These are phyloP conservation scores for Phoenix dactylifera DNA, from an alignment of 176 grass and related monocot genomes.

Conservation along the genomic window DNA sequence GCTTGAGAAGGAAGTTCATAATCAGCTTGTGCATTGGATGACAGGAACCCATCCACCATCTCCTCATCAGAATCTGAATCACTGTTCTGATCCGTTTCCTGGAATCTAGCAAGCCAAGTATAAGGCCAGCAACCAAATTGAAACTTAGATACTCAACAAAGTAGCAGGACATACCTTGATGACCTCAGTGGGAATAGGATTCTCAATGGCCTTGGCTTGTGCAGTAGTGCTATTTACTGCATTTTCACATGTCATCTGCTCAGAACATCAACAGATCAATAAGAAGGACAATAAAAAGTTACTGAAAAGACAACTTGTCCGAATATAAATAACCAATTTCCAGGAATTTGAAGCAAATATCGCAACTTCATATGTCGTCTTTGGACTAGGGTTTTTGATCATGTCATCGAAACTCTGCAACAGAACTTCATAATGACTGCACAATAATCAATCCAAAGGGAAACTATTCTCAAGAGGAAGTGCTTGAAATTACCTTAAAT, in stretches of 20 bases:
- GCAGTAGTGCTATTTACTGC: neutral
- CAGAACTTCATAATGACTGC: neutral
- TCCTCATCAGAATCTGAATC: slow-evolving; percentile 76
- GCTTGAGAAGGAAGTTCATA: slow-evolving; percentile 73
- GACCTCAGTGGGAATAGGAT: slow-evolving; percentile 14
- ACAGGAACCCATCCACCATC: slow-evolving; percentile 78
- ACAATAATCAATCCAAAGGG: no score
- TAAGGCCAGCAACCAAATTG: slow-evolving; percentile 1
- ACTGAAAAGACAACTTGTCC: slow-evolving; percentile 1
- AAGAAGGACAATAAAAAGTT: neutral
- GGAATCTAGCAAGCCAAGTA: slow-evolving; percentile 10
- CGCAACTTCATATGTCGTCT: slow-evolving; percentile 85
- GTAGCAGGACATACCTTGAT: slow-evolving; percentile 26
- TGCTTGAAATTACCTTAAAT: slow-evolving; percentile 35
- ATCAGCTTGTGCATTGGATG: slow-evolving; percentile 27
- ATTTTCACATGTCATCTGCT: slow-evolving; percentile 12
- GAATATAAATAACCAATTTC: slow-evolving; percentile 56
- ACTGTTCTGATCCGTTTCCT: slow-evolving; percentile 35
- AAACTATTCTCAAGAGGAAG: no score
- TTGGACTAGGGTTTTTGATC: slow-evolving; percentile 35
- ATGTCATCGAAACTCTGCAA: slow-evolving; percentile 63
- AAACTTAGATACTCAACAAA: neutral
- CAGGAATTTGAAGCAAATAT: slow-evolving; percentile 63
- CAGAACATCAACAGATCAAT: slow-evolving; percentile 8
- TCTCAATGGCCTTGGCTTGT: slow-evolving; percentile 17